These are phyloP conservation scores for Entoloma clypeatum DNA, from an alignment of 1,284 basidiomycete genomes.

Conservation along the genomic window DNA sequence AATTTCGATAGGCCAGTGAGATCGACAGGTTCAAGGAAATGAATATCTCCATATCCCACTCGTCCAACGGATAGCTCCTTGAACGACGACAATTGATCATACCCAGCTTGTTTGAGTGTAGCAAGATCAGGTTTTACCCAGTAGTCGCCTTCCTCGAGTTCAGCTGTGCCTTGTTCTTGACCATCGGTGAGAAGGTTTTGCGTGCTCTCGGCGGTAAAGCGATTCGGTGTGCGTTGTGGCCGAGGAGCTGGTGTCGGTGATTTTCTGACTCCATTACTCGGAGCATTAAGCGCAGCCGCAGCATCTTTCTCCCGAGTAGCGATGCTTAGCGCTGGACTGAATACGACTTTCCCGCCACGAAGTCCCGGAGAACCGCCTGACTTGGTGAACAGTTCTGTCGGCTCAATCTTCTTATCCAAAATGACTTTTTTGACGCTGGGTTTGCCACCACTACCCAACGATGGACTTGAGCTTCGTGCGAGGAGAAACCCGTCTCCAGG, in stretches of 20 bases:
- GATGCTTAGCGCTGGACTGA: constrained; percentile 69
- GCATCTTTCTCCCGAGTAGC: constrained; percentile 70
- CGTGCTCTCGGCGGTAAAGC: constrained; percentile 46
- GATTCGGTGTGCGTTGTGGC: constrained; percentile 37
- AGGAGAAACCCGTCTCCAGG: constrained; percentile 46
- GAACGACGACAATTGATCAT: constrained; percentile 69
- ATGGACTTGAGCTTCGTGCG: constrained; percentile 63
- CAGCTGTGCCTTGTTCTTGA: constrained; percentile 27
- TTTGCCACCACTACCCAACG: constrained; percentile 63
- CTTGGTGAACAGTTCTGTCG: constrained; percentile 63
- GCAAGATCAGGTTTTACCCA: constrained; percentile 79
- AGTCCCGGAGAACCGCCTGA: constrained; percentile 44
- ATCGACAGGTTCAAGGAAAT: constrained; percentile 90
- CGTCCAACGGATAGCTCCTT: constrained; percentile 84
- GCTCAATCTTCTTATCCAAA: constrained; percentile 76
- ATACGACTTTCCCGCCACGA: constrained; percentile 53
- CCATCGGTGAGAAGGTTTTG: constrained; percentile 21
- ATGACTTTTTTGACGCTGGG: constrained; percentile 95
- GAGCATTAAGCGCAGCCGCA: constrained; percentile 26
- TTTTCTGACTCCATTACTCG: constrained; percentile 27
- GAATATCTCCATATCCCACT: constrained; percentile 86
- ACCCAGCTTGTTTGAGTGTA: constrained; percentile 64
- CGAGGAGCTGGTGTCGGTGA: constrained; percentile 41
- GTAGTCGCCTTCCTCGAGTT: constrained; percentile 82
- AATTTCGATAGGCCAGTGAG: constrained; percentile 84